phyloP scores from a whole-genome alignment of 1,284 basidiomycete genomes.

The Xerocomus nothofagi region DNA sequence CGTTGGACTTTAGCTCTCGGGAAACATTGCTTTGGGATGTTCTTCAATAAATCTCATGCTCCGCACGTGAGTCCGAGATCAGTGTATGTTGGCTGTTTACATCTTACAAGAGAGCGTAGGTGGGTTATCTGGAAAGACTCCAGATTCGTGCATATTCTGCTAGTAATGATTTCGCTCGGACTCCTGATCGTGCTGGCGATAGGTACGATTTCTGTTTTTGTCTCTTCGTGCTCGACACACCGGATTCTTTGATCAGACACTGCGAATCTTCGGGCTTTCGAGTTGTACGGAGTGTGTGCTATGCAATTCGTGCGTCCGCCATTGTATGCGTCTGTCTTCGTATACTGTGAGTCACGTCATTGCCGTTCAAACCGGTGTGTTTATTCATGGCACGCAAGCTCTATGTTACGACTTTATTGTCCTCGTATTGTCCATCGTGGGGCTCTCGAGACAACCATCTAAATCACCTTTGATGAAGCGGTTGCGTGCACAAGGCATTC shows the following conservation, averaged over 20 bases:
- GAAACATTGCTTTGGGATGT: conserved; percentile 17
- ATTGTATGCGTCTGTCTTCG: not conserved
- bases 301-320: not conserved
- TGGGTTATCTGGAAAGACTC: conserved; percentile 30
- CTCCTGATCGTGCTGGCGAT: conserved; percentile 16
- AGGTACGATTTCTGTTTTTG: conserved; percentile 16
- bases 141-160: conserved; percentile 8
- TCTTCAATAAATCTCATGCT: conserved; percentile 25
- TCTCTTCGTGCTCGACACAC: not conserved
- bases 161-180: conserved; percentile 17
- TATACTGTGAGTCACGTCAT: conserved; percentile 17
- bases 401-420: conserved; percentile 19
- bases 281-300: not conserved
- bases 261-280: no score
- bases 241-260: no score
- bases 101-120: conserved; percentile 7
- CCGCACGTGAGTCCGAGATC: conserved; percentile 25
- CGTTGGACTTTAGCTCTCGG: conserved; percentile 2
- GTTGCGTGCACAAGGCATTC: conserved; percentile 18
- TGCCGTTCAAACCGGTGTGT: not conserved
- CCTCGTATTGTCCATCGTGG: conserved; percentile 16
- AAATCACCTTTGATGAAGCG: conserved; percentile 16
- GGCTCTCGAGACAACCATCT: conserved; percentile 11
- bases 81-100: not conserved
- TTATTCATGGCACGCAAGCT: conserved; percentile 8